A percentile compares a stretch with the other conserved stretches of the same genome.
phyloP scores from a whole-genome alignment of 495 filamentous ascomycete genomes.

The Trichoderma virens region DNA sequence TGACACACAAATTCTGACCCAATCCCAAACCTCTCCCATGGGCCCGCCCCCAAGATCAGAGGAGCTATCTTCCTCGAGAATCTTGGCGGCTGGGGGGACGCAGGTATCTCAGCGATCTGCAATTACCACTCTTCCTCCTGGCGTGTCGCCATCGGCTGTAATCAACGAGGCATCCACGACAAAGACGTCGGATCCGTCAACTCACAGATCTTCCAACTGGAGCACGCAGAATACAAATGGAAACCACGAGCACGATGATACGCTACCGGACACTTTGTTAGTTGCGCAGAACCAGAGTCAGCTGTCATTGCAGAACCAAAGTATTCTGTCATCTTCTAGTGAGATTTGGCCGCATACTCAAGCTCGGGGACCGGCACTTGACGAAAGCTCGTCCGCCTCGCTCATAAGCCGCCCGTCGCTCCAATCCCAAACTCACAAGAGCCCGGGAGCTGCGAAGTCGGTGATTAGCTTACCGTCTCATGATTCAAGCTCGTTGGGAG shows the following conservation, averaged over 20 bases:
- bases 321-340: too few relatives aligned
- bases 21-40: conserved; percentile 20
- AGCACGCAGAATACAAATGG: conserved; percentile 61
- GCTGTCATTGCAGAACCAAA: conserved; percentile 31
- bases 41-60: conserved; percentile 23
- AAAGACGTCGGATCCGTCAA: conserved; percentile 68
- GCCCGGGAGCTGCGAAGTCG: background rate
- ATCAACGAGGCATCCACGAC: conserved; percentile 83
- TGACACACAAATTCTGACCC: conserved; percentile 30
- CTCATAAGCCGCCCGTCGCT: conserved; percentile 11
- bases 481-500: conserved; percentile 14
- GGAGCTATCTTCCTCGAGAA: conserved; percentile 14
- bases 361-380: conserved; percentile 32
- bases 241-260: conserved; percentile 38
- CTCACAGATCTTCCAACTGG: conserved; percentile 42
- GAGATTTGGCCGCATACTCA: conserved; percentile 45
- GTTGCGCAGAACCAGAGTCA: conserved; percentile 19
- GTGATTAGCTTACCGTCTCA: conserved; percentile 26
- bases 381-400: conserved; percentile 19
- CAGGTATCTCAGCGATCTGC: conserved; percentile 60
- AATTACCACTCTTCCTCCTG: conserved; percentile 65
- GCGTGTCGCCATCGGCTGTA: conserved; percentile 67
- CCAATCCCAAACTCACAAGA: conserved; percentile 22
- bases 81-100: conserved; percentile 28
- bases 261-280: conserved; percentile 30